These are phyloP conservation scores for Selaginella tamariscina DNA, from an alignment of 75 land plant species.

Conservation along the genomic window DNA sequence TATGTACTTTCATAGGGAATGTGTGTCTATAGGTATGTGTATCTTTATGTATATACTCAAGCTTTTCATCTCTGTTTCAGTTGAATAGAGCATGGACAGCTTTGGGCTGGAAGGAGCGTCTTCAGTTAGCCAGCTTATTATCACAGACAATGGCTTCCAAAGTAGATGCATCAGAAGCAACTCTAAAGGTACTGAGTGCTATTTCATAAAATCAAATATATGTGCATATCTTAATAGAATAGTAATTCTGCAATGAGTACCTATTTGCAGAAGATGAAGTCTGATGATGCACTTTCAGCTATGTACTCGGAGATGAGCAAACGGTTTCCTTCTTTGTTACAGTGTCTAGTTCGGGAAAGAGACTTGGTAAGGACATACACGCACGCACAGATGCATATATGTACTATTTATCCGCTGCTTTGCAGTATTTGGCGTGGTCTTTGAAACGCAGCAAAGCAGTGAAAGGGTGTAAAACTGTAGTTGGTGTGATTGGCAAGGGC, in stretches of 20 bases:
- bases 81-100: conserved; percentile 77
- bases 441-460: conserved; percentile 93
- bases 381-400: no score
- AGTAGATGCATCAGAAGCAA: conserved; percentile 30
- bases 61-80: no score
- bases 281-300: conserved; percentile 38
- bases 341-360: conserved; percentile 69
- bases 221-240: conserved; percentile 6
- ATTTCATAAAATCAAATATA: background rate
- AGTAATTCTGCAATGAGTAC: no score
- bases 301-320: conserved; percentile 55
- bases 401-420: no score
- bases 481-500: conserved; percentile 84
- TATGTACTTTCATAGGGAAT: background rate
- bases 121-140: conserved; percentile 32
- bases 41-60: no score
- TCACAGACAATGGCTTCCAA: conserved; percentile 42
- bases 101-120: conserved; percentile 54
- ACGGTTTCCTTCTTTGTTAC: conserved; percentile 69
- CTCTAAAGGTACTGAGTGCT: conserved; percentile 33
- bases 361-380: conserved; percentile 51
- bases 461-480: conserved; percentile 50
- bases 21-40: background rate
- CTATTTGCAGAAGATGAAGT: conserved; percentile 38
- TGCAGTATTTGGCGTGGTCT: conserved; percentile 90